Evolutionary conservation across 306 rosid genomes (phyloP), one percentile per base, ranked within the genome.

Genomic region (Pyrus betulifolia): DNA sequence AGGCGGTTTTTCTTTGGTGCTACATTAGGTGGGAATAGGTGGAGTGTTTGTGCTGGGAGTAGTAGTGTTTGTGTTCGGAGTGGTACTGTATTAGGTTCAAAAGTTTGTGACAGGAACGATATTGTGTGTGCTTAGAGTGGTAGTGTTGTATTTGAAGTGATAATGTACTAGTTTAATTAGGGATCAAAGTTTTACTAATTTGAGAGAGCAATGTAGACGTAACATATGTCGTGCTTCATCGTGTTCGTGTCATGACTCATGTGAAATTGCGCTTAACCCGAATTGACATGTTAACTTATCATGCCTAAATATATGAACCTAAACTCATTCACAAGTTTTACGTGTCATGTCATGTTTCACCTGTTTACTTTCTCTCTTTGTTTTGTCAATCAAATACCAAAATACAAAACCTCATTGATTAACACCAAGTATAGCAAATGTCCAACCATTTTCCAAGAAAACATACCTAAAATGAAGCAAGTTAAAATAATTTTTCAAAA

Each of bases 231-330:
- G 12, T 42, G 45, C 12, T 42, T 42, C 6, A 42, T 51, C 0
- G 21, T 5, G 21, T 6, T 51, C 6, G 0, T 0, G 55, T 51
- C 0, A 15, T 51, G 21, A 0, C 8, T 15, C 1, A 0, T 15
- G 55, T 51, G 55, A 51, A 7, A 51, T 51, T 51, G 2, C 6
- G 21, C 21, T 15, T 3, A 51, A 51, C 0, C 0, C 21, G 17
- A 51, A 5, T 51, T 51, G 8, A 51, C 7, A 51, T 15, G 21
- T 51, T 51, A 51, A 17, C 21, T 17, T 51, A 51, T 51, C 55
- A 5, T 17, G 55, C 0, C 3, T 19, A 51, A 51, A 51, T 51
- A 15, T 51, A 51, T 17, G 18, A 51, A 51, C 18, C 18, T 51
- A 2, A 51, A 51, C 1, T 51, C 21, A 17, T 51, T 42, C 55